These are phyloP conservation scores for Lactarius sanguifluus DNA, from an alignment of 768 basidiomycete genomes.

Conservation along the genomic window DNA sequence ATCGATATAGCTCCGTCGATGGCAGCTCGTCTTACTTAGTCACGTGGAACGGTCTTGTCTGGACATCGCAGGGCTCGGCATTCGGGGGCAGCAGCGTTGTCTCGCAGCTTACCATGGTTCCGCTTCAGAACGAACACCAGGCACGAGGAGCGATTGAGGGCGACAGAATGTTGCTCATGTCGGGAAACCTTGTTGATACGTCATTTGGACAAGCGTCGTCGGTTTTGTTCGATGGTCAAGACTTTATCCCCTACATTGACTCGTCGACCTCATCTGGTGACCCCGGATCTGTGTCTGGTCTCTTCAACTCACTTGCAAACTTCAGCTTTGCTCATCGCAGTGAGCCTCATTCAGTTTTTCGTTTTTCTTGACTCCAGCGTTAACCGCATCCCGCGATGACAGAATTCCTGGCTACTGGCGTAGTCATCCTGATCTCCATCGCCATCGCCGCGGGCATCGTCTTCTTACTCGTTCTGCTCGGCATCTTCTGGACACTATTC, in stretches of 20 bases:
- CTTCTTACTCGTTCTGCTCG: conserved; percentile 80
- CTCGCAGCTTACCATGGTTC: conserved; percentile 87
- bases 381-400: conserved; percentile 24
- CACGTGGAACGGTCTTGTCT: conserved; percentile 81
- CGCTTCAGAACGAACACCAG: conserved; percentile 72
- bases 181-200: conserved; percentile 69
- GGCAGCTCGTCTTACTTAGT: conserved; percentile 68
- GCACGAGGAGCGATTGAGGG: conserved; percentile 70
- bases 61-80: conserved; percentile 64
- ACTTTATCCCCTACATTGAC: conserved; percentile 78
- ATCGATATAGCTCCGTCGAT: conserved; percentile 47
- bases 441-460: conserved; percentile 94
- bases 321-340: conserved; percentile 74
- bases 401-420: conserved; percentile 88
- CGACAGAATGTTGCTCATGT: conserved; percentile 89
- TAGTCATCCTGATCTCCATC: conserved; percentile 96
- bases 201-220: conserved; percentile 79
- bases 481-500: conserved; percentile 88
- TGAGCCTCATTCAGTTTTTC: conserved; percentile 42
- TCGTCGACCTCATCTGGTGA: conserved; percentile 64
- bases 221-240: conserved; percentile 83
- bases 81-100: conserved; percentile 61
- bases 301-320: conserved; percentile 79
- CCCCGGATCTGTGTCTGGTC: conserved; percentile 66
- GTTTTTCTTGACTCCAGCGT: conserved; percentile 16